Percentiles rank a stretch among this genome's conserved stretches.
Evolutionary conservation across 257 asterid species (phyloP).

Genomic region (Solanum okadae): DNA sequence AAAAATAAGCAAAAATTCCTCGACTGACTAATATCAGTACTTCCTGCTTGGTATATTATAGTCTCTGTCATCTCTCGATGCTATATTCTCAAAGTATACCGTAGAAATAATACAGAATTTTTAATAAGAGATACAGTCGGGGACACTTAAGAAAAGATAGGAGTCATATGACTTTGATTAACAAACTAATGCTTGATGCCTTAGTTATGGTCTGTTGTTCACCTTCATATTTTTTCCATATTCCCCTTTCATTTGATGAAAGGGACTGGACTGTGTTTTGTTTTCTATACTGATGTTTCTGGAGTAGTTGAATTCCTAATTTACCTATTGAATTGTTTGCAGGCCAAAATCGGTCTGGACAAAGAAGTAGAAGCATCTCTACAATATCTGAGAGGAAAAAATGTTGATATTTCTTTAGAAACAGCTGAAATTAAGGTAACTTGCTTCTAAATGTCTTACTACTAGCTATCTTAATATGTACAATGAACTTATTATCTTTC

Average conservation of each 20-base stretch:
- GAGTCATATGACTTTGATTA: not conserved
- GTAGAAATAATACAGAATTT: not conserved
- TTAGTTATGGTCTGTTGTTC: not conserved
- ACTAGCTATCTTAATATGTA: not conserved
- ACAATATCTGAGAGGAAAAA: constrained; percentile 17
- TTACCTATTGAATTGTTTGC: not conserved
- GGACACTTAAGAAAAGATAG: not conserved
- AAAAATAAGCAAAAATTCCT: not conserved
- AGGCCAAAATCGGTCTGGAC: constrained; percentile 19
- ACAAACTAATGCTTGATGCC: not conserved
- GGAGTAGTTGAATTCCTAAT: not conserved
- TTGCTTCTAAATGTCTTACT: not conserved
- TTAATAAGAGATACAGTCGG: not conserved
- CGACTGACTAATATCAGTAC: not conserved
- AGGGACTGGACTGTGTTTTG: not conserved
- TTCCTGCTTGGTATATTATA: not conserved
- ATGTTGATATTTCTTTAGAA: constrained; percentile 20
- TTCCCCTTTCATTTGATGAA: not conserved
- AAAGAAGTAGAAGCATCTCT: constrained; percentile 12
- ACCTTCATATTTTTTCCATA: not conserved
- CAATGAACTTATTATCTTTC: not conserved
- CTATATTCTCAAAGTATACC: not conserved
- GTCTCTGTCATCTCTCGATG: not conserved
- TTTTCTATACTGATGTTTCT: not conserved
- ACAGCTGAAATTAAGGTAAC: constrained; percentile 17